These are phyloP conservation scores for Nannochloropsis gaditana DNA, from an alignment of 108 stramenopile genomes.

Conservation along the genomic window DNA sequence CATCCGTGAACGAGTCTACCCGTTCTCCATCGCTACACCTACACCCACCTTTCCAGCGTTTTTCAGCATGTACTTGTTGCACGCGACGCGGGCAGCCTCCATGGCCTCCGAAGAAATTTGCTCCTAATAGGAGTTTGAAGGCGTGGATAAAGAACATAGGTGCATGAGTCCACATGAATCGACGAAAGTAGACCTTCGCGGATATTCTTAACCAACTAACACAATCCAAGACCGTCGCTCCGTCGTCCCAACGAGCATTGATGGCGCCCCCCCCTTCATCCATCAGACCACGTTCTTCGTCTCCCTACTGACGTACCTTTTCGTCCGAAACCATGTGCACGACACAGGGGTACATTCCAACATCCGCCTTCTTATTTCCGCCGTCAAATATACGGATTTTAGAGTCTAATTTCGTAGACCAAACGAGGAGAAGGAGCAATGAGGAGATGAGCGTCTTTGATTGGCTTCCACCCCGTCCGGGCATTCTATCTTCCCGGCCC, in stretches of 20 bases:
- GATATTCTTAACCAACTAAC: background rate
- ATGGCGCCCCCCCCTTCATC: no score
- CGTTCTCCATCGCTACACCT: no score
- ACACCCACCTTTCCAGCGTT: constrained; percentile 72
- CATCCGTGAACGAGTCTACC: no score
- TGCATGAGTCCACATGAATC: background rate
- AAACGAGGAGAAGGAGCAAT: background rate
- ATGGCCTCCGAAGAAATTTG: constrained; percentile 98
- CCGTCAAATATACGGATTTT: constrained; percentile 99
- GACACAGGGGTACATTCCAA: constrained; percentile 98
- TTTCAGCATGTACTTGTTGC: constrained; percentile 99
- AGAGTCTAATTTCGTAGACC: constrained; percentile 59
- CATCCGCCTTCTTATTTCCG: constrained; percentile 95
- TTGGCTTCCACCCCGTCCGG: background rate
- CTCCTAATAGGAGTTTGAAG: constrained; percentile 70
- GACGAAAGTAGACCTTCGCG: background rate
- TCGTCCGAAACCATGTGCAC: constrained; percentile 69
- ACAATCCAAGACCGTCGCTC: no score
- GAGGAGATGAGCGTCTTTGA: background rate
- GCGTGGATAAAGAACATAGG: background rate
- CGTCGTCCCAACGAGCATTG: no score
- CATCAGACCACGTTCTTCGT: background rate
- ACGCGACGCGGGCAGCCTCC: constrained; percentile 98
- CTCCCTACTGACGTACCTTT: background rate
- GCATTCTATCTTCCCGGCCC: background rate